phyloP scores from a whole-genome alignment of 164 flowering plant species.

The Vitis rupestris region DNA sequence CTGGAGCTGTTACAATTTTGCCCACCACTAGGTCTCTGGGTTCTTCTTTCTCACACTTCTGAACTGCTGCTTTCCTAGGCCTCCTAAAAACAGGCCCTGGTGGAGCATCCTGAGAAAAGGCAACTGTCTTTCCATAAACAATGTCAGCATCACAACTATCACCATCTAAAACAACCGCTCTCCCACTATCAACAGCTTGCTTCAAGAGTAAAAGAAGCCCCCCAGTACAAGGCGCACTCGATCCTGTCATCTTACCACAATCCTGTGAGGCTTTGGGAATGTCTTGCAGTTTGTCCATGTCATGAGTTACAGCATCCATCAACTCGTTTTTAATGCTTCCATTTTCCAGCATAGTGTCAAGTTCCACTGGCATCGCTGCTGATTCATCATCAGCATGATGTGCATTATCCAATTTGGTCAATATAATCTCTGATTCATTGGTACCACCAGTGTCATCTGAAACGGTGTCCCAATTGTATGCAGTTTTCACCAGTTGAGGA shows the following conservation, averaged over 20 bases:
- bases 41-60: constrained; percentile 28
- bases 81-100: constrained; percentile 62
- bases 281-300: constrained; percentile 13
- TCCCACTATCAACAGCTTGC: constrained; percentile 73
- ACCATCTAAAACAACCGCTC: constrained; percentile 60
- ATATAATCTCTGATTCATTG: not conserved
- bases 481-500: constrained; percentile 3
- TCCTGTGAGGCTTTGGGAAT: constrained; percentile 11
- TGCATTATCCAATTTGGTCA: not conserved
- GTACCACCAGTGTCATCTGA: constrained; percentile 1
- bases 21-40: constrained; percentile 17
- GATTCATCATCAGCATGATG: constrained; percentile 5
- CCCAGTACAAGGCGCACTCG: constrained; percentile 29
- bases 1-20: constrained; percentile 17
- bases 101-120: constrained; percentile 66
- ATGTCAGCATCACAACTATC: constrained; percentile 58
- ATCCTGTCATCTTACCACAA: constrained; percentile 5
- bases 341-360: constrained; percentile 11
- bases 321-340: constrained; percentile 7
- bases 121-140: constrained; percentile 55
- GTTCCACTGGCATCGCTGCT: not conserved
- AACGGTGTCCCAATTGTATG: not conserved
- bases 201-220: constrained; percentile 45
- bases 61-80: constrained; percentile 24
- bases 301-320: constrained; percentile 8